Conservation (phyloP, 164 flowering plant genomes). For the Aristolochia californica region DNA sequence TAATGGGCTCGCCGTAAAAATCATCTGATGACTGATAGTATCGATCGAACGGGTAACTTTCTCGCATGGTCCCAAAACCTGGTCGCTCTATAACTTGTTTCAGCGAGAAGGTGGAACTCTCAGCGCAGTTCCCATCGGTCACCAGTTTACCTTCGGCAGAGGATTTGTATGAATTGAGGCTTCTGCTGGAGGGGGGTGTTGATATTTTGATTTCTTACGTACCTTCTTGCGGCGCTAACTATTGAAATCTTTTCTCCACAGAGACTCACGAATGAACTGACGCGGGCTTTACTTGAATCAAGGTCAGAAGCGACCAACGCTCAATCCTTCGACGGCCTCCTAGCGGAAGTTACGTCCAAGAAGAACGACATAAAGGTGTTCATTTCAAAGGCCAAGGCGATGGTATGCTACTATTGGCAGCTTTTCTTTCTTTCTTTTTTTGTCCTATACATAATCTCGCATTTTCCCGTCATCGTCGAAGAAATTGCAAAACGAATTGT, state of each 20-base stretch:
- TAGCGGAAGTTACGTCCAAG: slow-evolving; percentile 36
- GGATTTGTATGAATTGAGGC: neutral
- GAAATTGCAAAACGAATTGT: too few relatives aligned
- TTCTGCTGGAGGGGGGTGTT: too few relatives aligned
- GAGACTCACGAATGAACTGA: slow-evolving; percentile 45
- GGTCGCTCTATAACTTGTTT: neutral
- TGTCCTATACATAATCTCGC: too few relatives aligned
- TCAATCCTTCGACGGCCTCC: slow-evolving; percentile 47
- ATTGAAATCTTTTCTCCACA: neutral
- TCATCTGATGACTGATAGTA: neutral
- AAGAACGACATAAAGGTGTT: slow-evolving; percentile 43
- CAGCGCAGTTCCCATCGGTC: too few relatives aligned
- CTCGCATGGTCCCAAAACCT: too few relatives aligned
- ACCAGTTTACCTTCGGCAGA: too few relatives aligned
- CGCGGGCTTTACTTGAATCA: slow-evolving; percentile 40
- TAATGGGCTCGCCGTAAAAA: neutral
- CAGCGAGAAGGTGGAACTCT: too few relatives aligned
- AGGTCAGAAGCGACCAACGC: slow-evolving; percentile 11
- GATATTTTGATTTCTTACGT: neutral
- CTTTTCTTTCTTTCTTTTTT: too few relatives aligned
- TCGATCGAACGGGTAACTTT: neutral
- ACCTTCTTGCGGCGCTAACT: neutral
- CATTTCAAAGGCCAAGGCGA: slow-evolving; percentile 49
- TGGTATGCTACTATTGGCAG: slow-evolving; percentile 28
- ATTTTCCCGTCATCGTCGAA: too few relatives aligned